Percentiles rank a stretch among this genome's conserved stretches.
Evolutionary conservation across 163 green algal species (phyloP).

Genomic region (Prototheca wickerhamii): DNA sequence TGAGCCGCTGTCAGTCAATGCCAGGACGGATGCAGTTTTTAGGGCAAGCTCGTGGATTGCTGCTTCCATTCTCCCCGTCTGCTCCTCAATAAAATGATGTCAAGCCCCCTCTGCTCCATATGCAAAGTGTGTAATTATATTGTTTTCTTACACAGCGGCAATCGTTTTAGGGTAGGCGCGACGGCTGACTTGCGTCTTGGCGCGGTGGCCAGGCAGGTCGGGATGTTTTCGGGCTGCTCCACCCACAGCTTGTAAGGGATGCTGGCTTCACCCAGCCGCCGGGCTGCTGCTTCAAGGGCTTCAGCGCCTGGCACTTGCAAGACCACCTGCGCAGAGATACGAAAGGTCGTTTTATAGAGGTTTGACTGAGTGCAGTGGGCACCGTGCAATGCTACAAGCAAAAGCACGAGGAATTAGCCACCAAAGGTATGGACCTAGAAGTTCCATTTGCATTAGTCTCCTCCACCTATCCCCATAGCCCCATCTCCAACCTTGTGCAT

Average conservation of each 20-base stretch:
- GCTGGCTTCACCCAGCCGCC: constrained; percentile 44
- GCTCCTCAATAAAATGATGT: too few relatives aligned
- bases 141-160: constrained; percentile 65
- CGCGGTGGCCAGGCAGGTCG: constrained; percentile 81
- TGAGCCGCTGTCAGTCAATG: too few relatives aligned
- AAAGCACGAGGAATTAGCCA: too few relatives aligned
- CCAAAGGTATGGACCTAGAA: not conserved
- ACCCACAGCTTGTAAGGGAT: constrained; percentile 87
- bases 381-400: too few relatives aligned
- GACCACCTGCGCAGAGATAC: constrained; percentile 68
- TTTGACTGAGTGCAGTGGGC: too few relatives aligned
- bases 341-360: too few relatives aligned
- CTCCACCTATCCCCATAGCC: not conserved
- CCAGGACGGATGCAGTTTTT: too few relatives aligned
- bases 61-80: too few relatives aligned
- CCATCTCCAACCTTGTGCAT: constrained; percentile 82
- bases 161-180: constrained; percentile 69
- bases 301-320: constrained; percentile 75
- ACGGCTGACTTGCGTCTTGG: constrained; percentile 68
- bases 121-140: too few relatives aligned
- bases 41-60: too few relatives aligned
- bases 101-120: too few relatives aligned
- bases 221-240: constrained; percentile 88
- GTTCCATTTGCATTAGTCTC: not conserved
- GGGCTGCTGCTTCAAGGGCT: constrained; percentile 50